These are phyloP conservation scores for Beauveria australis DNA, from an alignment of 2,329 filamentous ascomycete genomes.

Conservation along the genomic window DNA sequence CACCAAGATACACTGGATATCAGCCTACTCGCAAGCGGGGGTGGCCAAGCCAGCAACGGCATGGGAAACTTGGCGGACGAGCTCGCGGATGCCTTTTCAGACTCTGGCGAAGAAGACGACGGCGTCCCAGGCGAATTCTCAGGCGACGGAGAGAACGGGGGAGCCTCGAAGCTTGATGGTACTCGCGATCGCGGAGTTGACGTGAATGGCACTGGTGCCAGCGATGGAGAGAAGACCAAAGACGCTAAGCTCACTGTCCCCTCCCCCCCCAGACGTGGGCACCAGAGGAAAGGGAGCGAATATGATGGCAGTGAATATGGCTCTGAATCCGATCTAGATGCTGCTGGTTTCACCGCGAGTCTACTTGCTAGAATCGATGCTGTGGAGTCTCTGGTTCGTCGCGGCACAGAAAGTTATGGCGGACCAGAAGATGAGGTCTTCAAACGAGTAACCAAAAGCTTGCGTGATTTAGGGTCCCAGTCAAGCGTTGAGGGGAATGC, in stretches of 20 bases:
- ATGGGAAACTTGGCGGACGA: slow-evolving; percentile 76
- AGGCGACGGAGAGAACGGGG: neutral
- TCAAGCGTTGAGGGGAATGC: slow-evolving; percentile 63
- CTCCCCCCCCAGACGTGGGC: slow-evolving; percentile 33
- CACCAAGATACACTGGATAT: slow-evolving; percentile 41
- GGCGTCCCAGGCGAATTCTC: slow-evolving; percentile 17
- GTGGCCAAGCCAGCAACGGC: slow-evolving; percentile 41
- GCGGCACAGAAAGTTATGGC: slow-evolving; percentile 58
- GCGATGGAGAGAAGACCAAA: slow-evolving; percentile 22
- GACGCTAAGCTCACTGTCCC: slow-evolving; percentile 37
- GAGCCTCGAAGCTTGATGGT: slow-evolving; percentile 8
- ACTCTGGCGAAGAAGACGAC: slow-evolving; percentile 48
- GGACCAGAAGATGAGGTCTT: slow-evolving; percentile 59
- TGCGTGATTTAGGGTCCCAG: slow-evolving; percentile 66
- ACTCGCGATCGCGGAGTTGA: slow-evolving; percentile 8
- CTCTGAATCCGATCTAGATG: slow-evolving; percentile 62
- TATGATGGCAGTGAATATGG: slow-evolving; percentile 72
- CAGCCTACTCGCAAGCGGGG: slow-evolving; percentile 34
- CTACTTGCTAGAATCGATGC: slow-evolving; percentile 64
- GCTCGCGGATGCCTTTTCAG: slow-evolving; percentile 63
- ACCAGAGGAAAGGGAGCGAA: slow-evolving; percentile 46
- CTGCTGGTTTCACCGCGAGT: slow-evolving; percentile 57
- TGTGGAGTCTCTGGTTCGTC: slow-evolving; percentile 60
- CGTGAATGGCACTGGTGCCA: slow-evolving; percentile 2
- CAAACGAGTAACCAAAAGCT: slow-evolving; percentile 57